phyloP scores from a whole-genome alignment of 371 early-diverging fungal species.

The Mucor velutinosus region DNA sequence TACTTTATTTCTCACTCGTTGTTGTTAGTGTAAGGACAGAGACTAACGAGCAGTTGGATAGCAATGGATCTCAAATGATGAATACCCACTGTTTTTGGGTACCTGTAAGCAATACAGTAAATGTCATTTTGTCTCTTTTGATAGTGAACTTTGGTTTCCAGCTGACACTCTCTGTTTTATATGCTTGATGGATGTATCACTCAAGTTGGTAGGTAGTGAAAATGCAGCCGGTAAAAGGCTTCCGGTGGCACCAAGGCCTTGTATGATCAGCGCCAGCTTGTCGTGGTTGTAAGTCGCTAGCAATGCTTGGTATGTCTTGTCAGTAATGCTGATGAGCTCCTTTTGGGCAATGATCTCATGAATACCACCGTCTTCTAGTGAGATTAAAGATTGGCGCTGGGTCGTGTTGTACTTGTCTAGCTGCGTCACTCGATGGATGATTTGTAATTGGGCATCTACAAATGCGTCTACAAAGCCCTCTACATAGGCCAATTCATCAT shows the following conservation, averaged over 20 bases:
- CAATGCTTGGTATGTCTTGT: not conserved
- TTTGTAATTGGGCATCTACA: not conserved
- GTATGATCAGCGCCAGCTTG: not conserved
- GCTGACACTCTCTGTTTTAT: not conserved
- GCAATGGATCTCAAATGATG: not conserved
- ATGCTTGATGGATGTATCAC: not conserved
- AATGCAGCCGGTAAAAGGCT: not conserved
- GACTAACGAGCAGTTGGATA: not conserved
- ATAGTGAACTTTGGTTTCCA: not conserved
- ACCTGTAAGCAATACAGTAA: not conserved
- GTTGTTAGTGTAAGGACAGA: not conserved
- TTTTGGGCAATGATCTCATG: too few species aligned
- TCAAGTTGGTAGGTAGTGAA: not conserved
- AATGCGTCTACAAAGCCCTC: not conserved
- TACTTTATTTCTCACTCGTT: too few species aligned
- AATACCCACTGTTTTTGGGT: not conserved
- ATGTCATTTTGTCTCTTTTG: not conserved
- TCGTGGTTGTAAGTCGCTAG: not conserved
- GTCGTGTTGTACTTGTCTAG: not conserved
- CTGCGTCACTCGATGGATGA: not conserved
- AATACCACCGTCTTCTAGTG: not conserved
- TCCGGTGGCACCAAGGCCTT: not conserved
- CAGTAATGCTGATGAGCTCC: not conserved
- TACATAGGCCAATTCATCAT: not conserved
- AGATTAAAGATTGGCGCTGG: not conserved